Evolutionary conservation across 140 eudicot species (phyloP).

Genomic region (Stevia rebaudiana): DNA sequence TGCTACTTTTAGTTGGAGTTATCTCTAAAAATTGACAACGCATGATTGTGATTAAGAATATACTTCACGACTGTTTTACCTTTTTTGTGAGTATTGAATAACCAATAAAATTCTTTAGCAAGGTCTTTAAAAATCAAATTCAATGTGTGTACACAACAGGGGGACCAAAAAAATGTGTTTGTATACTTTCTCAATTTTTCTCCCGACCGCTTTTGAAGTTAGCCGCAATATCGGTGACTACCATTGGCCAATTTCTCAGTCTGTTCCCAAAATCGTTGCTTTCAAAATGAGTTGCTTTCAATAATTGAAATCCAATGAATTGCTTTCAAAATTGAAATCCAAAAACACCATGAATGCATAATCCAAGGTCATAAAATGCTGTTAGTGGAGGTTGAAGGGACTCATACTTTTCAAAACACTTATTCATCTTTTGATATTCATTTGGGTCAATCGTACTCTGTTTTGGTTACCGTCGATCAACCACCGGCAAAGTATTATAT

Average conservation of each 20-base stretch:
- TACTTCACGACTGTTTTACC: conserved; percentile 17
- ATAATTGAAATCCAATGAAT: no score
- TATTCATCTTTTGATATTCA: conserved; percentile 64
- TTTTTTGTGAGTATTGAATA: background rate
- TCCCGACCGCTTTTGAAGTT: no score
- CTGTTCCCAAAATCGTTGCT: no score
- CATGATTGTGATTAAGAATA: background rate
- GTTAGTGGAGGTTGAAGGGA: conserved; percentile 64
- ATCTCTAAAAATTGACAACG: no score
- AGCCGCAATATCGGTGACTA: no score
- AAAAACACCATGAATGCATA: no score
- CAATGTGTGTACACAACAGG: background rate
- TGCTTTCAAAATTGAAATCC: no score
- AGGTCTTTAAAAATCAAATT: background rate
- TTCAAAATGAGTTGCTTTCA: no score
- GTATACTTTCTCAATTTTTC: no score
- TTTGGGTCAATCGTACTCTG: conserved; percentile 66
- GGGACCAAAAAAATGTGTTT: no score
- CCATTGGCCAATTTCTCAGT: no score
- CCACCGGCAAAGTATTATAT: conserved; percentile 23
- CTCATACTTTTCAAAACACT: conserved; percentile 55
- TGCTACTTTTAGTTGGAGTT: no score
- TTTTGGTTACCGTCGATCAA: conserved; percentile 57
- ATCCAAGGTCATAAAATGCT: conserved; percentile 66
- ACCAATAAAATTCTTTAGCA: background rate